Evolutionary conservation across 2,329 filamentous ascomycete species (phyloP).

Genomic region (Dichotomopilus funicola): DNA sequence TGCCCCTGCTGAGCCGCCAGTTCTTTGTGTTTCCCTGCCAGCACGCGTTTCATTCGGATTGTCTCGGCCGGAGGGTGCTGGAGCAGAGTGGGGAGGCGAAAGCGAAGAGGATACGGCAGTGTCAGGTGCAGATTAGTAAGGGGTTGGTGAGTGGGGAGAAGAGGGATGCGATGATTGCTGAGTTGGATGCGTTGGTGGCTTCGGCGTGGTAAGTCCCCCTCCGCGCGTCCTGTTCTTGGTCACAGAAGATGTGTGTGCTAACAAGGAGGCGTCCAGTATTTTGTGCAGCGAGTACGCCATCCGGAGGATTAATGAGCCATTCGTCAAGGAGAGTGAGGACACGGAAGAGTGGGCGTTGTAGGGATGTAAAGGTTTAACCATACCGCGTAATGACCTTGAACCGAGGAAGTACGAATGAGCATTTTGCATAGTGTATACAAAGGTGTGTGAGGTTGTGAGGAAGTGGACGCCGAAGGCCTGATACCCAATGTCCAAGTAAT

Average conservation of each 20-base stretch:
- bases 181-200: constrained; percentile 87
- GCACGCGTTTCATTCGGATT: constrained; percentile 95
- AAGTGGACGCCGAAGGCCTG: not conserved
- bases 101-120: constrained; percentile 72
- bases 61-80: constrained; percentile 77
- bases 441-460: not conserved
- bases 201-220: constrained; percentile 64
- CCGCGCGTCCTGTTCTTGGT: not conserved
- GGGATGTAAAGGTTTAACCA: not conserved
- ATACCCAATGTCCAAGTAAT: constrained; percentile 8
- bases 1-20: constrained; percentile 81
- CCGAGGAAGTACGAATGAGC: not conserved
- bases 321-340: constrained; percentile 68
- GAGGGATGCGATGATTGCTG: constrained; percentile 76
- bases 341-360: constrained; percentile 66
- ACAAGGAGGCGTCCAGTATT: constrained; percentile 51
- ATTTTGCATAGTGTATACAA: not conserved
- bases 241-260: not conserved
- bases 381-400: not conserved
- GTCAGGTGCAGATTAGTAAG: constrained; percentile 77
- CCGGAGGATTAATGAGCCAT: constrained; percentile 88
- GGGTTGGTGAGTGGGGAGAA: constrained; percentile 63
- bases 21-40: constrained; percentile 99
- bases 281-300: constrained; percentile 93
- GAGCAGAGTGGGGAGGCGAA: constrained; percentile 72